A percentile compares a stretch with the other conserved stretches of the same genome.
phyloP scores from a whole-genome alignment of 495 filamentous ascomycete species.

The Penicillium roqueforti region DNA sequence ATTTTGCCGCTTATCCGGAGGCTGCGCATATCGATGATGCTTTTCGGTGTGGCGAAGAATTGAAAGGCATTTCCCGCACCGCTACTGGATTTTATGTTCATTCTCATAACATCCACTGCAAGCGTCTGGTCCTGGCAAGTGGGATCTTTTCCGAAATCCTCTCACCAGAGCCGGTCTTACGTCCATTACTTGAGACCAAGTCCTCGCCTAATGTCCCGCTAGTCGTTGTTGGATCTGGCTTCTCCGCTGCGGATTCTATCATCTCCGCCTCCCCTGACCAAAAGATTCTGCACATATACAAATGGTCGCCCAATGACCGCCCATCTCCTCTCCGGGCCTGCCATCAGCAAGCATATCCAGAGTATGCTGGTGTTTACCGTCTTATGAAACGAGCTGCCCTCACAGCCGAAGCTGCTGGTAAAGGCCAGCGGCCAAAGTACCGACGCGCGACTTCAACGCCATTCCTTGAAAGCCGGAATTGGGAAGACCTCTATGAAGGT shows the following conservation, averaged over 20 bases:
- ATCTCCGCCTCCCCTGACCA: conserved; percentile 48
- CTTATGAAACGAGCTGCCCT: conserved; percentile 56
- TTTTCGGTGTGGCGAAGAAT: conserved; percentile 43
- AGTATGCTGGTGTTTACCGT: conserved; percentile 61
- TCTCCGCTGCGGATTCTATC: conserved; percentile 62
- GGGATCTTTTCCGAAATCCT: conserved; percentile 59
- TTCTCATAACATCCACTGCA: conserved; percentile 53
- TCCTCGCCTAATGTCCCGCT: conserved; percentile 31
- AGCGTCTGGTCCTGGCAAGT: conserved; percentile 58
- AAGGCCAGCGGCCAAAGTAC: conserved; percentile 23
- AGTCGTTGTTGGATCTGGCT: conserved; percentile 61
- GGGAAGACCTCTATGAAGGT: conserved; percentile 55
- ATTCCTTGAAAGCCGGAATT: conserved; percentile 45
- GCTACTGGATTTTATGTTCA: conserved; percentile 49
- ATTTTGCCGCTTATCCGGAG: conserved; percentile 53
- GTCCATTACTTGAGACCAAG: conserved; percentile 32
- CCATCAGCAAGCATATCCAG: conserved; percentile 62
- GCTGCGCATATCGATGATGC: conserved; percentile 50
- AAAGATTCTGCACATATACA: conserved; percentile 59
- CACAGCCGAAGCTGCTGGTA: conserved; percentile 13
- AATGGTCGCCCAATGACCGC: conserved; percentile 54
- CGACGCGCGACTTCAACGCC: conserved; percentile 39
- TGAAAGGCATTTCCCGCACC: conserved; percentile 43
- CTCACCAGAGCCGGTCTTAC: conserved; percentile 47
- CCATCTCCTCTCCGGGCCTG: conserved; percentile 59